Base-by-base conservation (phyloP, 305 asterid species). In the Solanum aculeatissimum region DNA sequence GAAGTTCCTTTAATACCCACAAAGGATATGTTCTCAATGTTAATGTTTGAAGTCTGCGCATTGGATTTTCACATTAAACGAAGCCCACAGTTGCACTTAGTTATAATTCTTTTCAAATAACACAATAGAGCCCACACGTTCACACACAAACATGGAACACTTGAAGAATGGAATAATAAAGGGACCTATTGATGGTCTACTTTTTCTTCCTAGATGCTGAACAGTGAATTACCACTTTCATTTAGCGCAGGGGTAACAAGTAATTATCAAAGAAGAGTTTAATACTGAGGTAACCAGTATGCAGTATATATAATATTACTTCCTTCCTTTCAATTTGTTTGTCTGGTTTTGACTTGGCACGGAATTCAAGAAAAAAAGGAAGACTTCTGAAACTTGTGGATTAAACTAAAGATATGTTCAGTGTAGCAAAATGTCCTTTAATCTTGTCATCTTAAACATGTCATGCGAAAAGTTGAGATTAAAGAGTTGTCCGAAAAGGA, bases 1-100 rank as follows among this genome's bases (percentile, higher is more conserved):
- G 97, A 95, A 21, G 92, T 94, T 80, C 99, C 99, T 57, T 82
- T 90, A 89, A 95, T 92, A 80, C 85, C 83, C n/a, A 86, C 77
- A 82, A 89, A 94, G 32, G 93, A 87, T 83, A 94, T 77, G 21
- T 29, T 81, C 19, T 90, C 89, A n/a, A 95, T 87, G n/a, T 70
- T 87, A 23, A 95, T 91, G 0, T 95, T 93, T 27, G 87, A 91
- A 84, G 95, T 94, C 99, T 95, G 98, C 93, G 80, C 65, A 38
- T 18, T 55, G 54, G 75, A 55, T 53, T 57, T 66, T 23, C 55
- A 75, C 47, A 71, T 25, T 40, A 23, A 12, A 23, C 23, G 11
- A 10, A 42, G 35, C 25, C 9, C 79, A 42, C 35, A 42, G 27
- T n/a, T 10, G n/a, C 54, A 42, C 79, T 42, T 75, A 75, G 82